Conservation (phyloP, 805 yeast species). For the Sugiyamaella lignohabitans region DNA sequence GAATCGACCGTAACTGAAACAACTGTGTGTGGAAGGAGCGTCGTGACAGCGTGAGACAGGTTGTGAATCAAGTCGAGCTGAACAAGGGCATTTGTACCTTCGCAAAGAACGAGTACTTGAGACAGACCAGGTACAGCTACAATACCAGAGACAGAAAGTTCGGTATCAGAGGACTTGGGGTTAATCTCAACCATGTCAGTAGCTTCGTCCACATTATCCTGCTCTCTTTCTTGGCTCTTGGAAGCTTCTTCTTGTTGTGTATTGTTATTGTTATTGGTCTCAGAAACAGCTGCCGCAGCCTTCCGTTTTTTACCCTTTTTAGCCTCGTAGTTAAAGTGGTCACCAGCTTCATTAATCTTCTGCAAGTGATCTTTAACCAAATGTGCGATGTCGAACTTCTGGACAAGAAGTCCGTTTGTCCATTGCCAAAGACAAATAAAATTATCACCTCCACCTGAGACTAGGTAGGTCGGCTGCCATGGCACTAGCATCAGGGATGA, state of each 20-base stretch:
- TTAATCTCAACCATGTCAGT: not conserved
- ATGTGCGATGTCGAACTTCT: constrained; percentile 44
- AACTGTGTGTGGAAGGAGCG: constrained; percentile 23
- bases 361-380: constrained; percentile 40
- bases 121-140: constrained; percentile 30
- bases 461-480: constrained; percentile 45
- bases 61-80: constrained; percentile 17
- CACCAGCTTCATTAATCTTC: constrained; percentile 52
- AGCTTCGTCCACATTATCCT: not conserved
- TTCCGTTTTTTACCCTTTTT: not conserved
- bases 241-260: not conserved
- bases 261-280: not conserved
- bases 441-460: constrained; percentile 92
- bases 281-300: not conserved
- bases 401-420: constrained; percentile 46
- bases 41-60: constrained; percentile 15
- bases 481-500: constrained; percentile 54
- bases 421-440: constrained; percentile 74
- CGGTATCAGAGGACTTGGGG: constrained; percentile 4
- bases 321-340: constrained; percentile 1
- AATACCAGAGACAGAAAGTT: constrained; percentile 24
- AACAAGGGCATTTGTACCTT: constrained; percentile 23
- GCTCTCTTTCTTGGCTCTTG: not conserved
- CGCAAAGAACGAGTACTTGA: constrained; percentile 29
- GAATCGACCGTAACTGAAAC: constrained; percentile 19